phyloP scores from a whole-genome alignment of 352 stramenopile species.

The Phytophthora agathidicida region DNA sequence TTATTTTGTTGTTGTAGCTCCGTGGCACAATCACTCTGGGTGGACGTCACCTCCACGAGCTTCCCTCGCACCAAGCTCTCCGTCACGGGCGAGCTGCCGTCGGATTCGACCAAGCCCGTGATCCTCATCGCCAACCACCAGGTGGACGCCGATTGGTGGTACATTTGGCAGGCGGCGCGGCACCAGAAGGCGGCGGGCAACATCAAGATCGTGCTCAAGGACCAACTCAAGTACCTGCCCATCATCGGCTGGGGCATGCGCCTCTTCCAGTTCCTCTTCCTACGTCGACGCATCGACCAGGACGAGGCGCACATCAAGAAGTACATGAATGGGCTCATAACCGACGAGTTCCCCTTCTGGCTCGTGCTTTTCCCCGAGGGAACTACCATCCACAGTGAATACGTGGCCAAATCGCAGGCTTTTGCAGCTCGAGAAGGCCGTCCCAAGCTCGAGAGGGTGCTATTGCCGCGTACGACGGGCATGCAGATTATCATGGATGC shows the following conservation, averaged over 20 bases:
- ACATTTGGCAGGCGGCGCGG: conserved; percentile 88
- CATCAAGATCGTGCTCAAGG: conserved; percentile 93
- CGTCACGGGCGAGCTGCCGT: conserved; percentile 84
- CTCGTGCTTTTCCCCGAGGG: conserved; percentile 92
- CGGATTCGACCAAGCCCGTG: conserved; percentile 67
- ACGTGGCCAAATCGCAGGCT: conserved; percentile 87
- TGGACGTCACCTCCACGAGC: conserved; percentile 87
- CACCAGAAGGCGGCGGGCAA: conserved; percentile 67
- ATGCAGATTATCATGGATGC: conserved; percentile 93
- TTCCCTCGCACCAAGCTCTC: conserved; percentile 86
- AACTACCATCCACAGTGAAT: conserved; percentile 90
- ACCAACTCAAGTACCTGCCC: conserved; percentile 89
- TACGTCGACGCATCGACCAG: conserved; percentile 82
- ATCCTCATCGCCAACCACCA: conserved; percentile 94
- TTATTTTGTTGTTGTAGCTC: conserved; percentile 33
- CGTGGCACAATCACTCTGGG: conserved; percentile 76
- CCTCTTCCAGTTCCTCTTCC: conserved; percentile 92
- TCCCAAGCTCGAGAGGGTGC: conserved; percentile 90
- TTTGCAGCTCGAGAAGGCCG: conserved; percentile 78
- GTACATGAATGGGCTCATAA: conserved; percentile 81
- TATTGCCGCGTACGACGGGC: conserved; percentile 92
- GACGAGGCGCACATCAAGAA: conserved; percentile 72
- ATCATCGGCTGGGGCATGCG: conserved; percentile 91
- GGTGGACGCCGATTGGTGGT: conserved; percentile 94
- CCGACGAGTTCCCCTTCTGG: conserved; percentile 88